Conservation (phyloP, 495 filamentous ascomycete species). For the Penicillium diatomitis region DNA sequence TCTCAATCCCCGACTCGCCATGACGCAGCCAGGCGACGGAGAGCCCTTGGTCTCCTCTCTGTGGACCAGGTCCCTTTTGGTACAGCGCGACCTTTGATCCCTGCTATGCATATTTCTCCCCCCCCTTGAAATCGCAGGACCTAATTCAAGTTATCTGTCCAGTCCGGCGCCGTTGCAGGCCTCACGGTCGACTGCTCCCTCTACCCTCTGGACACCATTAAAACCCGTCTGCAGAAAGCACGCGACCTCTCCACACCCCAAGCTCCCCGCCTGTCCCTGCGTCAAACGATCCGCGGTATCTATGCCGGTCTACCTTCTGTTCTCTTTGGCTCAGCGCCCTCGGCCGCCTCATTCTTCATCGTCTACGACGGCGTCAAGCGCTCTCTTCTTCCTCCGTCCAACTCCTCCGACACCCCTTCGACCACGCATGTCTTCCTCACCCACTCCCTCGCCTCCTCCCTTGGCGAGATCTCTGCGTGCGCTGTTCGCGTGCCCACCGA, state of each 20-base stretch:
- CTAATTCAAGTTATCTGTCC: slow-evolving; percentile 1
- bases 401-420: slow-evolving; percentile 16
- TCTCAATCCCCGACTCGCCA: slow-evolving; percentile 5
- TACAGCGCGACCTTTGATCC: slow-evolving; percentile 10
- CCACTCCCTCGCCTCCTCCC: slow-evolving; percentile 80
- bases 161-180: slow-evolving; percentile 71
- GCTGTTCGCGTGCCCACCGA: slow-evolving; percentile 90
- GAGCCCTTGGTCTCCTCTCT: slow-evolving; percentile 33
- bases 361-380: slow-evolving; percentile 83
- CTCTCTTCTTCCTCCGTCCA: slow-evolving; percentile 31
- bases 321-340: slow-evolving; percentile 75
- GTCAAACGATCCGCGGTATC: slow-evolving; percentile 58
- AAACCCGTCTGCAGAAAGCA: slow-evolving; percentile 85
- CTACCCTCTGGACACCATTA: slow-evolving; percentile 86
- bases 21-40: slow-evolving; percentile 24
- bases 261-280: slow-evolving; percentile 25
- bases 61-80: slow-evolving; percentile 39
- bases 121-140: not conserved
- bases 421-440: slow-evolving; percentile 34
- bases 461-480: slow-evolving; percentile 90
- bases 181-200: slow-evolving; percentile 86
- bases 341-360: slow-evolving; percentile 97
- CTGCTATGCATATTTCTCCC: not conserved
- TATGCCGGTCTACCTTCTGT: slow-evolving; percentile 60
- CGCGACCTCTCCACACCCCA: slow-evolving; percentile 61